These are phyloP conservation scores for Boletus fagicola DNA, from an alignment of 768 basidiomycete species.

Conservation along the genomic window DNA sequence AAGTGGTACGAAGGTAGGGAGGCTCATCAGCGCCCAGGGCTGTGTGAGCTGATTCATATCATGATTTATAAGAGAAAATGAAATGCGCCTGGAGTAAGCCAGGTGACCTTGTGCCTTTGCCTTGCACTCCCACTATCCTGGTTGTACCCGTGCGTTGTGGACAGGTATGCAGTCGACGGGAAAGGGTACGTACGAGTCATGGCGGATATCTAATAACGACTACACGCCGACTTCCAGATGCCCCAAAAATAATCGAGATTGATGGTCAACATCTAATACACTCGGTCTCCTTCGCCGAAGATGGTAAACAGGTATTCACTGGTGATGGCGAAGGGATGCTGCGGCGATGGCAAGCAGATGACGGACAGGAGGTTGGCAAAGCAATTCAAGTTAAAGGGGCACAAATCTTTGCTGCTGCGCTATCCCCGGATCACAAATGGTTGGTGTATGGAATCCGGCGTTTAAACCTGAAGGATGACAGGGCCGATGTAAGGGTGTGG, in stretches of 20 bases:
- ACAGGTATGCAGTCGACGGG: background rate
- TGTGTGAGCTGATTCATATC: too few species aligned
- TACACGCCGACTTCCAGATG: background rate
- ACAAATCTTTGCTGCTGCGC: background rate
- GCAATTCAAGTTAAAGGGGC: background rate
- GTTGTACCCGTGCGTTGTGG: background rate
- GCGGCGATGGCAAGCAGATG: background rate
- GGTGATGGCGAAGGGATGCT: background rate
- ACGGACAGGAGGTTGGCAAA: background rate
- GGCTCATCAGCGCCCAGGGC: too few species aligned
- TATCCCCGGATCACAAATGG: background rate
- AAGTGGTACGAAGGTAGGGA: too few species aligned
- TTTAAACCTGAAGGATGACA: too few species aligned
- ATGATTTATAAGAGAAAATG: too few species aligned
- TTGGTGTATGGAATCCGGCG: background rate
- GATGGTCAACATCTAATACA: background rate
- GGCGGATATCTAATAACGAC: background rate
- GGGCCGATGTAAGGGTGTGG: background rate
- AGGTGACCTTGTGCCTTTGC: too few species aligned
- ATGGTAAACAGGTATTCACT: background rate
- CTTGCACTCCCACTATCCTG: background rate
- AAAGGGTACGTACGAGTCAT: background rate
- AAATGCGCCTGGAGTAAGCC: too few species aligned
- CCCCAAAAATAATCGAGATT: background rate
- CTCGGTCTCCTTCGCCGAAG: background rate